Evolutionary conservation across 352 stramenopile genomes (phyloP), one percentile per base, ranked within the genome.

Genomic region (Globisporangium yorkense): DNA sequence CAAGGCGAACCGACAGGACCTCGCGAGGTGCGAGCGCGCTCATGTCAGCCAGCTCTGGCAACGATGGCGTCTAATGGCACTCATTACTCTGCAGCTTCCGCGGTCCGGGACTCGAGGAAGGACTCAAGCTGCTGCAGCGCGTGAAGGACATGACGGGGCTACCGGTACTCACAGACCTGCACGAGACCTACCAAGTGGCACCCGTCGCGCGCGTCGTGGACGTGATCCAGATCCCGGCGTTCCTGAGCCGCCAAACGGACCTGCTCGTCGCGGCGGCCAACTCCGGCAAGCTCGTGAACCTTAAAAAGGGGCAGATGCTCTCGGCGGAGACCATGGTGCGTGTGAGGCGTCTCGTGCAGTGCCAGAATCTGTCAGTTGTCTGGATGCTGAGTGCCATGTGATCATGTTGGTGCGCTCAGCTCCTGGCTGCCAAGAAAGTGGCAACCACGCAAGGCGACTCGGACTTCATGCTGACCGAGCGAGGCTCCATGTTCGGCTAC

Each of bases 281-380:
- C 24, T 88, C 83, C 0, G 87, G 87, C 9, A 67, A 75, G 51
- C 73, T 94, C 9, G 83, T 96, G 55, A 93, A 96, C 63, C 71
- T 96, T 43, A 96, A 96, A 64, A 94, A 94, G 44, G 87, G 86
- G 8, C 87, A 96, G 57, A 93, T 96, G 79, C 77, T 90, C 2
- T 89, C 80, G 15, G 71, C 82, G 6, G 83, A 90, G 51, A 93
- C 85, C 20, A 96, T 95, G 87, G 79, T 31, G 24, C 49, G 35
- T 52, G 24, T 9, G 2, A 15, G 29, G 2, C 16, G 37, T 27
- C 24, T 27, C 24, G 24, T 27, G 33, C 33, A 37, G 33, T 10
- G 33, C 33, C 6, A 37, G 33, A 37, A 1, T 52, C 49, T 18
- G 43, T 21, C 8, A 12, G 27, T 7, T 6, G 5, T 18, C 0